A percentile compares a stretch with the other conserved stretches of the same genome.
These are phyloP conservation scores for Talaromyces sp. DNA, from an alignment of 2,329 filamentous ascomycete genomes.

Conservation along the genomic window DNA sequence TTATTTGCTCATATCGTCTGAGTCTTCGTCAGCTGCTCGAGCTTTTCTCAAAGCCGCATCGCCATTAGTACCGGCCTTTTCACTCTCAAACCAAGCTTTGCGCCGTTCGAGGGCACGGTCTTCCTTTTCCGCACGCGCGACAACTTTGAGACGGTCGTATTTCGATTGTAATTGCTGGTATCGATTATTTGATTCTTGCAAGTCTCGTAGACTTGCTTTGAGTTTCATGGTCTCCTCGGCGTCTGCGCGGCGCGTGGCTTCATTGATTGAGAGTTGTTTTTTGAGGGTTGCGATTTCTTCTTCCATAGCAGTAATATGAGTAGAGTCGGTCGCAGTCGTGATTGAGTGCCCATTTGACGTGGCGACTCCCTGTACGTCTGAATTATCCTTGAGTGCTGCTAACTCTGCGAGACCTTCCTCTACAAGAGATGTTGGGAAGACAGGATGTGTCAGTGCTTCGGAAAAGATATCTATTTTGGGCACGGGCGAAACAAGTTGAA, in stretches of 20 bases:
- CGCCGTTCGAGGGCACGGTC: constrained; percentile 39
- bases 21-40: constrained; percentile 25
- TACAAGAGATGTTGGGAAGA: constrained; percentile 37
- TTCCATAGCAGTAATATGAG: constrained; percentile 34
- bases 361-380: constrained; percentile 3
- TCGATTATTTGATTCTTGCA: constrained; percentile 38
- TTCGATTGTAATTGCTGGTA: constrained; percentile 39
- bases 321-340: constrained; percentile 19
- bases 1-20: constrained; percentile 11
- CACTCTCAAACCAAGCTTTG: constrained; percentile 44
- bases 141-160: constrained; percentile 29
- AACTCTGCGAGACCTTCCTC: constrained; percentile 42
- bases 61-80: constrained; percentile 43
- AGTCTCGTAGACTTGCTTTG: constrained; percentile 32
- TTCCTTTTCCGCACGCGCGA: constrained; percentile 37
- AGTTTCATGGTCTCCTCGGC: constrained; percentile 36
- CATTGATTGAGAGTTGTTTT: constrained; percentile 34
- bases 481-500: constrained; percentile 29
- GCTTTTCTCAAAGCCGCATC: constrained; percentile 38
- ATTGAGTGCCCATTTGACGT: neutral
- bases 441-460: constrained; percentile 37
- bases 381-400: constrained; percentile 26
- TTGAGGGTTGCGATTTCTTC: constrained; percentile 39
- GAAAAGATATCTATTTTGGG: constrained; percentile 26
- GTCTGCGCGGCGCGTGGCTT: constrained; percentile 35